Conservation (phyloP, 768 basidiomycete genomes). For the Gloeopeniophorella convolvens region DNA sequence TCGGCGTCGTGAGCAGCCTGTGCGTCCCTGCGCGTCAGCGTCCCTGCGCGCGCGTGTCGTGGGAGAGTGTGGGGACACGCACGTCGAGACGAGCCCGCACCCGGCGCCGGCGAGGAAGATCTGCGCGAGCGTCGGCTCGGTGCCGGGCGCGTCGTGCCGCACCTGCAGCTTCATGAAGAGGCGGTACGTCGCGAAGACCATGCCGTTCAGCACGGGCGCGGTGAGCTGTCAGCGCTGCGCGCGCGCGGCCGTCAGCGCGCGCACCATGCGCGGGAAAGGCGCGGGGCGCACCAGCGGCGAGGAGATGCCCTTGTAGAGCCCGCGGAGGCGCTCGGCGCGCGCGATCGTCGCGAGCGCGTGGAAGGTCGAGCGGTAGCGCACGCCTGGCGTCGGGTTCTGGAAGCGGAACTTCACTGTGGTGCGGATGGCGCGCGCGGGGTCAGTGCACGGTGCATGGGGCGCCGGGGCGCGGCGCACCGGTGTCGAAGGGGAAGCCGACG, state of each 20-base stretch:
- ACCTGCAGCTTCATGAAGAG: conserved; percentile 68
- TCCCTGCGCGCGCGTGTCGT: background rate
- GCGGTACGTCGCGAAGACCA: conserved; percentile 81
- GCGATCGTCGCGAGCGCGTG: conserved; percentile 62
- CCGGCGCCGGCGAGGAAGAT: conserved; percentile 74
- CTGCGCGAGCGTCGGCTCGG: conserved; percentile 60
- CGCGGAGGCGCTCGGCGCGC: conserved; percentile 59
- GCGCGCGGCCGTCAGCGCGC: background rate
- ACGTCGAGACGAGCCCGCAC: conserved; percentile 78
- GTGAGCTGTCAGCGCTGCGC: conserved; percentile 40
- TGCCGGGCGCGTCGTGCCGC: conserved; percentile 28
- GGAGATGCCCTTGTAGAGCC: conserved; percentile 69
- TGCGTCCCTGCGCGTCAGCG: background rate
- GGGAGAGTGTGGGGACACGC: conserved; percentile 28
- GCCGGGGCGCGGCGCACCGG: conserved; percentile 21
- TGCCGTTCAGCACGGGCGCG: conserved; percentile 73
- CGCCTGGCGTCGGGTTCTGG: conserved; percentile 54
- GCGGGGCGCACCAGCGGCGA: conserved; percentile 64
- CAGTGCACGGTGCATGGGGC: too few species aligned
- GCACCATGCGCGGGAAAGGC: background rate
- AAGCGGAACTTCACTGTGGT: conserved; percentile 70
- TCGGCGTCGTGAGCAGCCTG: conserved; percentile 74
- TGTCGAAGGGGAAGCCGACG: conserved; percentile 31
- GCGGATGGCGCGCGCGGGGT: too few species aligned
- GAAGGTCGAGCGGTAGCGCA: conserved; percentile 56